phyloP scores from a whole-genome alignment of 179 eudicot species.

The Spergularia azorica region DNA sequence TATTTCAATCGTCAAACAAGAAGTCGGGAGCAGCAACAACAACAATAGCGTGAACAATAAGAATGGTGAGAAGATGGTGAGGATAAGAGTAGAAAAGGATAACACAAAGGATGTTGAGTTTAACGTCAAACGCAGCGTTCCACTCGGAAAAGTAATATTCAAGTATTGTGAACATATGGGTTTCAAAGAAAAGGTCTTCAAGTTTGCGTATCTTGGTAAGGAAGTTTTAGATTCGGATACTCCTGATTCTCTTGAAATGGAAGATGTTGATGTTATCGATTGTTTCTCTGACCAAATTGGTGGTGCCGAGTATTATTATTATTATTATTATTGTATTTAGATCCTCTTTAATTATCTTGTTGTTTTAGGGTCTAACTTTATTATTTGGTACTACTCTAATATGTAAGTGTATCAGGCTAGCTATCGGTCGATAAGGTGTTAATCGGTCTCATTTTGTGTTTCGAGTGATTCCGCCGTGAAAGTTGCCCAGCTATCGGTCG shows the following conservation, averaged over 20 bases:
- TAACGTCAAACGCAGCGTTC: slow-evolving; percentile 11
- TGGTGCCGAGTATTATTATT: not conserved
- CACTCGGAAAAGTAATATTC: slow-evolving; percentile 11
- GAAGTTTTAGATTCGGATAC: slow-evolving; percentile 10
- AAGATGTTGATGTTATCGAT: slow-evolving; percentile 9
- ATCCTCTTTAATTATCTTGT: too few relatives aligned
- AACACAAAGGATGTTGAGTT: not conserved
- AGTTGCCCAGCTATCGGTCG: too few relatives aligned
- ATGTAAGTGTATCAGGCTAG: too few relatives aligned
- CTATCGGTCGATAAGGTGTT: too few relatives aligned
- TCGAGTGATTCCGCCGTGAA: too few relatives aligned
- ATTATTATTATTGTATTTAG: too few relatives aligned
- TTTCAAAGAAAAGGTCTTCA: not conserved
- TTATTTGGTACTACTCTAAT: too few relatives aligned
- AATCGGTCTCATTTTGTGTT: too few relatives aligned
- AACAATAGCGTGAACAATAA: not conserved
- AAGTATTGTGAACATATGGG: slow-evolving; percentile 6
- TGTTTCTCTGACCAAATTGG: not conserved
- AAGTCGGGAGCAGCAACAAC: not conserved
- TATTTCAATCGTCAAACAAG: not conserved
- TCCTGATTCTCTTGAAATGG: slow-evolving; percentile 14
- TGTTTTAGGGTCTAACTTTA: too few relatives aligned
- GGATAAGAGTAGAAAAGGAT: not conserved
- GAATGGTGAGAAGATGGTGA: not conserved
- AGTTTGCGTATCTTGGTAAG: not conserved